Evolutionary conservation across 345 rosid genomes (phyloP).

Genomic region (Boechera retrofracta): DNA sequence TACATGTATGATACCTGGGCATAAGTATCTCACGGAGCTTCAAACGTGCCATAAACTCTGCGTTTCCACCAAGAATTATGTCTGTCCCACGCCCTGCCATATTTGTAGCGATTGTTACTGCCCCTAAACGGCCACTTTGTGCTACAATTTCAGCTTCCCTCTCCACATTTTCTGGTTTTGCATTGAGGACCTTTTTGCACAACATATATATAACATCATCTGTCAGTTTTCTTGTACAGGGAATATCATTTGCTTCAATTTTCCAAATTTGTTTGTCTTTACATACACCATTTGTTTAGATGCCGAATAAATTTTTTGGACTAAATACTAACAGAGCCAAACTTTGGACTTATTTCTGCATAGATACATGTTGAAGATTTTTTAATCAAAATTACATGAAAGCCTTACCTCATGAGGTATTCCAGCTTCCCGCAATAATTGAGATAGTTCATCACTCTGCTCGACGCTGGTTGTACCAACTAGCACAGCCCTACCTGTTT

Average conservation of each 20-base stretch:
- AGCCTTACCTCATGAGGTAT: constrained; percentile 87
- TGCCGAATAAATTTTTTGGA: background rate
- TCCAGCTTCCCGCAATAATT: constrained; percentile 77
- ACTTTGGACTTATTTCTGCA: background rate
- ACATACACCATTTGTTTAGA: constrained; percentile 2
- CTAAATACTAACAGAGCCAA: background rate
- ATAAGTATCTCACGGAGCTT: constrained; percentile 96
- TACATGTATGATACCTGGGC: constrained; percentile 72
- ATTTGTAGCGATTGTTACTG: constrained; percentile 97
- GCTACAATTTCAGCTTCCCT: constrained; percentile 99
- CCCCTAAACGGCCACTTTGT: constrained; percentile 97
- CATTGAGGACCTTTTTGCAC: constrained; percentile 83
- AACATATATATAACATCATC: constrained; percentile 31
- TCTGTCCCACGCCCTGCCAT: constrained; percentile 99
- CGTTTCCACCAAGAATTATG: constrained; percentile 96
- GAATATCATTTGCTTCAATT: constrained; percentile 5
- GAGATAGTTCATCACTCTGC: constrained; percentile 91
- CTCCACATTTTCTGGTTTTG: constrained; percentile 99
- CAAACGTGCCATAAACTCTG: constrained; percentile 97
- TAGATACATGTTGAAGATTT: background rate
- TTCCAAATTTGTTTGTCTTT: background rate
- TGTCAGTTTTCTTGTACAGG: constrained; percentile 33
- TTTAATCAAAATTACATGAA: background rate
- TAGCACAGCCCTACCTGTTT: constrained; percentile 91
- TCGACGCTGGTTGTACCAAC: constrained; percentile 99